A percentile compares a stretch with the other conserved stretches of the same genome.
Evolutionary conservation across 1,284 basidiomycete species (phyloP).

Genomic region (Cystobasidium slooffiae): DNA sequence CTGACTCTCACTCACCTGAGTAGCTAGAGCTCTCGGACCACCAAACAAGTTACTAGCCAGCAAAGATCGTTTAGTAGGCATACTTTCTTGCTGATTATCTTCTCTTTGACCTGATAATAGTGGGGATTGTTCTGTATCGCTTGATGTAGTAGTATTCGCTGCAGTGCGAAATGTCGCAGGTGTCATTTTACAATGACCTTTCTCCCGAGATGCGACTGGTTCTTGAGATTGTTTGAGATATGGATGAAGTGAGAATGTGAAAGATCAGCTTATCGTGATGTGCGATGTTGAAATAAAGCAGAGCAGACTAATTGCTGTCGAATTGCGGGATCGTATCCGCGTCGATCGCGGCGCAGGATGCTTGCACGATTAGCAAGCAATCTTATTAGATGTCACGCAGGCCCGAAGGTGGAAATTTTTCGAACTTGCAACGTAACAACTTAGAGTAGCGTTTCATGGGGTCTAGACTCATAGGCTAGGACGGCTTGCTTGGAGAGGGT

Average conservation of each 20-base stretch:
- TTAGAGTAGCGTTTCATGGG: too few species aligned
- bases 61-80: conserved; percentile 18
- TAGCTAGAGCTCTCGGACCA: conserved; percentile 8
- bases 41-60: conserved; percentile 23
- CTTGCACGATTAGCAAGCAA: too few species aligned
- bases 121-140: conserved; percentile 22
- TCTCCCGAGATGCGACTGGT: too few species aligned
- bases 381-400: too few species aligned
- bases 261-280: background rate
- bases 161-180: too few species aligned
- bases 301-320: background rate
- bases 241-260: background rate
- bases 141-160: background rate
- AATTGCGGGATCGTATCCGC: background rate
- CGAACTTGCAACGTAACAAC: too few species aligned
- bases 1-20: conserved; percentile 16
- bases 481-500: too few species aligned
- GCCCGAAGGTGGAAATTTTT: too few species aligned
- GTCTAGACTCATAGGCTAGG: too few species aligned
- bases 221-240: background rate
- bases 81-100: conserved; percentile 1
- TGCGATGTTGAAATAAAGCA: background rate
- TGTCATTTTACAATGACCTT: too few species aligned
- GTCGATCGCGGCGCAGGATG: too few species aligned
- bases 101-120: background rate